These are phyloP conservation scores for Gaertneriomyces sp. DNA, from an alignment of 192 early-diverging fungal genomes.

Conservation along the genomic window DNA sequence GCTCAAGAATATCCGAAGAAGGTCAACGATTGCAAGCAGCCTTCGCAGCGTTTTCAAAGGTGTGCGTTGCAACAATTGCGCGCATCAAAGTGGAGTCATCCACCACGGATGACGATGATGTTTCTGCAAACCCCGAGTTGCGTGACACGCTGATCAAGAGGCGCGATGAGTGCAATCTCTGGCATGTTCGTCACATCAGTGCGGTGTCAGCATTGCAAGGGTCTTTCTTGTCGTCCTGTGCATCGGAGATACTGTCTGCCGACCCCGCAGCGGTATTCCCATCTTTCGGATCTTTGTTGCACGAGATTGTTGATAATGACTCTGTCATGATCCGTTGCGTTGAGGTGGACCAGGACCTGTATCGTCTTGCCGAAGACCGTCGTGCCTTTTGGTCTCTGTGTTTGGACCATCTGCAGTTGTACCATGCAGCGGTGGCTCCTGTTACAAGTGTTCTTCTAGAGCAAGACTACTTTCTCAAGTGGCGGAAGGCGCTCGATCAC, in stretches of 20 bases:
- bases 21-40: too few relatives aligned
- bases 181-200: constrained; percentile 11
- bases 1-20: constrained; percentile 29
- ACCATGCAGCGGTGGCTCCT: constrained; percentile 28
- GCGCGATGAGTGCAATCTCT: constrained; percentile 13
- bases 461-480: constrained; percentile 33
- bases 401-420: constrained; percentile 37
- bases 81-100: too few relatives aligned
- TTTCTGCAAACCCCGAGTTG: background rate
- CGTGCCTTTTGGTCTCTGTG: background rate
- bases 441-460: constrained; percentile 24
- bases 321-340: constrained; percentile 20
- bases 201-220: constrained; percentile 14
- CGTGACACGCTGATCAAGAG: constrained; percentile 2
- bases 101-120: too few relatives aligned
- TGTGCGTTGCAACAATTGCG: too few relatives aligned
- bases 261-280: constrained; percentile 18
- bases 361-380: constrained; percentile 10
- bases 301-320: constrained; percentile 9
- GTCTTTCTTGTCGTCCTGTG: constrained; percentile 14
- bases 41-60: too few relatives aligned
- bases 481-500: constrained; percentile 4
- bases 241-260: constrained; percentile 5
- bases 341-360: constrained; percentile 30
- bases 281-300: constrained; percentile 13